These are phyloP conservation scores for Nicotiana paniculata DNA, from an alignment of 257 asterid genomes.

Conservation along the genomic window DNA sequence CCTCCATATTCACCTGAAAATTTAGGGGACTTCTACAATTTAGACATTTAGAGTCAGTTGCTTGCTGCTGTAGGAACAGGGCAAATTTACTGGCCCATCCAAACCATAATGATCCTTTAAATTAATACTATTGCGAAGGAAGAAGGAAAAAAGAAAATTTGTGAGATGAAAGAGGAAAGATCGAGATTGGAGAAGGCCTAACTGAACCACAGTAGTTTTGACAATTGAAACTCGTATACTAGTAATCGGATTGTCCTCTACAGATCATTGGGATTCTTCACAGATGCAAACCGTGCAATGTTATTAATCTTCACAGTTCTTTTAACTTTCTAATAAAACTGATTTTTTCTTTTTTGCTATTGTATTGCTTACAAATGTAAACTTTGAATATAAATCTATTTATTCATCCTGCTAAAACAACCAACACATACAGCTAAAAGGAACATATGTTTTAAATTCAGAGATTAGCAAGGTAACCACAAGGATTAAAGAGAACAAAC, in stretches of 20 bases:
- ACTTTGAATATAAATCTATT: neutral
- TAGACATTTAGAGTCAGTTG: neutral
- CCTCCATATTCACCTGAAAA: neutral
- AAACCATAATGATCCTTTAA: neutral
- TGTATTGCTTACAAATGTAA: neutral
- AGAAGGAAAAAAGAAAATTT: too few species aligned
- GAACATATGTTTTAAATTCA: neutral
- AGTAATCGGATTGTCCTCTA: too few species aligned
- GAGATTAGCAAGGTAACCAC: neutral
- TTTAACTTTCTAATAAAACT: neutral
- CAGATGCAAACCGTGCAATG: too few species aligned
- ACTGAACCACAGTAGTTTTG: too few species aligned
- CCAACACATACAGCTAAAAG: neutral
- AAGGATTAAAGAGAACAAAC: slow-evolving; percentile 13
- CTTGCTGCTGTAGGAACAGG: neutral
- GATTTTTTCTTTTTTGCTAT: neutral
- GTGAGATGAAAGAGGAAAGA: too few species aligned
- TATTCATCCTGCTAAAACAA: neutral
- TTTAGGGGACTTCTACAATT: neutral
- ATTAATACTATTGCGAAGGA: too few species aligned
- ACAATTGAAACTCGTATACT: too few species aligned
- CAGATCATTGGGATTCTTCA: too few species aligned
- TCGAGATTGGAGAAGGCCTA: too few species aligned
- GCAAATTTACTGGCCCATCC: neutral
- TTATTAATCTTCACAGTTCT: too few species aligned